Base-by-base conservation (phyloP, 768 basidiomycete genomes). In the Saitozyma sp. region DNA sequence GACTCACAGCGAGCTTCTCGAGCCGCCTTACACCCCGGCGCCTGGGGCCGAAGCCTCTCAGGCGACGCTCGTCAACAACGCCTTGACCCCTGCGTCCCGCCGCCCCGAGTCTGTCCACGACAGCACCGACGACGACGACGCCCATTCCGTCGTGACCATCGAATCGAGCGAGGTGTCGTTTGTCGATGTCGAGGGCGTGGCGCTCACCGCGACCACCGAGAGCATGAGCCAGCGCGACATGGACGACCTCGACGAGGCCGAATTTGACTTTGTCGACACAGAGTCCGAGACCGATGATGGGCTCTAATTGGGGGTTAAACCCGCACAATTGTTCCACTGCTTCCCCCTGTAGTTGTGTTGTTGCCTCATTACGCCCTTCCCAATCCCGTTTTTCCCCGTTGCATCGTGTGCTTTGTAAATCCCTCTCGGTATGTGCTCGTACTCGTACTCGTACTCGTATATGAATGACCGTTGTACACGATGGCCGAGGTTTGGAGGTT, bases 121-220 rank as follows among this genome's bases (percentile, higher is more conserved):
- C 29, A n/a, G 37, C 37, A 50, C 51, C 13, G 62, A 60, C 20
- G 61, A 64, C 20, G 58, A 61, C 29, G 68, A 70, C 37, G 59
- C 41, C 6, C 58, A 61, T 19, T 54, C 56, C 14, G 61, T 66
- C 10, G 48, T 58, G 53, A 51, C 57, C 3, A 17, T 63, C 50
- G 46, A 46, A 39, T 52, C 61, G 11, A 52, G 50, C 40, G 46
- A 17, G 17, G 48, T 50, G 42, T 63, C 51, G 6, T 67, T 70
- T 29, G 51, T 73, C 39, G 71, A 73, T 46, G 78, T 80, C 50
- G 66, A 64, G 7, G 53, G 61, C 8, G 83, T 50, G 80, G 84
- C 19, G 84, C 86, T 61, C 9, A 63, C 59, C 49, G 63, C 63
- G 13, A 66, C 64, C 29, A 29, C 29, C 2, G 29, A 29, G 29